A percentile compares a stretch with the other conserved stretches of the same genome.
Evolutionary conservation across 1,284 basidiomycete species (phyloP).

Genomic region (Clitocybe nebularis): DNA sequence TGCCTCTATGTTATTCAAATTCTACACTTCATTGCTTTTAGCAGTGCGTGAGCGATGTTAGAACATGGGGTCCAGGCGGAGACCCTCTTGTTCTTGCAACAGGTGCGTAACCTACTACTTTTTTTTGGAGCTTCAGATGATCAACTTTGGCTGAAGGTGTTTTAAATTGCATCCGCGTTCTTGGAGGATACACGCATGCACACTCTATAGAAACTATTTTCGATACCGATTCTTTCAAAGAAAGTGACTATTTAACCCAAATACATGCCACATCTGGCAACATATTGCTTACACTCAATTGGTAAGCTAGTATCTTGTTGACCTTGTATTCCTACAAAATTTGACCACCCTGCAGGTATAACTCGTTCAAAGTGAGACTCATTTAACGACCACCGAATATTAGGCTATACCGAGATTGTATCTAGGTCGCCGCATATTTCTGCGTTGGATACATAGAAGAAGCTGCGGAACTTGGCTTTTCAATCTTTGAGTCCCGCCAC

Average conservation of each 20-base stretch:
- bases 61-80: conserved; percentile 49
- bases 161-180: conserved; percentile 57
- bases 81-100: conserved; percentile 52
- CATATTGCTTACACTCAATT: conserved; percentile 49
- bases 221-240: conserved; percentile 58
- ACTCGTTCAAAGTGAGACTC: conserved; percentile 53
- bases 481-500: conserved; percentile 51
- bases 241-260: conserved; percentile 46
- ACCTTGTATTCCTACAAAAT: conserved; percentile 2
- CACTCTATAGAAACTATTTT: conserved; percentile 48
- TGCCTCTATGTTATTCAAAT: not conserved
- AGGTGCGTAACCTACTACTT: conserved; percentile 30
- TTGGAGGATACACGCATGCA: conserved; percentile 54
- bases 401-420: conserved; percentile 1
- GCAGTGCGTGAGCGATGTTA: conserved; percentile 54
- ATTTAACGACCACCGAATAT: not conserved
- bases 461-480: conserved; percentile 59
- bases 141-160: conserved; percentile 33
- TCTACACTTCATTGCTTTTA: conserved; percentile 4
- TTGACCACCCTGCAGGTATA: conserved; percentile 42
- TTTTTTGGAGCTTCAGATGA: too few relatives aligned
- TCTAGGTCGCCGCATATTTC: conserved; percentile 55
- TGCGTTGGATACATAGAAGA: conserved; percentile 55
- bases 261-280: conserved; percentile 44
- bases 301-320: conserved; percentile 36